phyloP scores from a whole-genome alignment of 257 asterid genomes.

The Primulina huaijiensis region DNA sequence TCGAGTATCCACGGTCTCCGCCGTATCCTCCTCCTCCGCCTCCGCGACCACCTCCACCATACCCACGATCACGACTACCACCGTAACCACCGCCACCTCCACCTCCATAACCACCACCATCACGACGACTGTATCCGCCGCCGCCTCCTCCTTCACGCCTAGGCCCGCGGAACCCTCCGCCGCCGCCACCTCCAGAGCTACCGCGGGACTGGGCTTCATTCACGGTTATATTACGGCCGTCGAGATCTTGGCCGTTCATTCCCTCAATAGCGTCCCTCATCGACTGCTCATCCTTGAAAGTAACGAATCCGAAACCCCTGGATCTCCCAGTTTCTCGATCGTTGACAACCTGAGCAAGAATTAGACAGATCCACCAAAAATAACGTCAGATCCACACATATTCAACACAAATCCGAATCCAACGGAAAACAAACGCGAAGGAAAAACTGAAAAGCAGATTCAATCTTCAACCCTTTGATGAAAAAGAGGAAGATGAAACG shows the following conservation, averaged over 20 bases:
- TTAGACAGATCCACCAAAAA: neutral
- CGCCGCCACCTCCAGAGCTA: constrained; percentile 47
- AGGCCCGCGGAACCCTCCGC: constrained; percentile 35
- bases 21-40: constrained; percentile 31
- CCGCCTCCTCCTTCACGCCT: constrained; percentile 31
- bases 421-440: neutral
- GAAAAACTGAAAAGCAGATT: constrained; percentile 34
- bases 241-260: constrained; percentile 85
- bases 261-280: constrained; percentile 77
- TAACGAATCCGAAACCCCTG: constrained; percentile 92
- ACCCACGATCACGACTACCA: constrained; percentile 21
- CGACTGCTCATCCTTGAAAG: constrained; percentile 68
- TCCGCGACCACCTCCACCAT: constrained; percentile 33
- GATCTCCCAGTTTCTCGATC: constrained; percentile 97
- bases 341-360: constrained; percentile 49
- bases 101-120: constrained; percentile 23
- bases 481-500: constrained; percentile 73
- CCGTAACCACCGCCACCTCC: constrained; percentile 28
- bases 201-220: constrained; percentile 92
- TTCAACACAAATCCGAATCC: neutral
- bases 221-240: constrained; percentile 85
- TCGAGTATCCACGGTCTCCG: constrained; percentile 32
- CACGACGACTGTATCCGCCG: constrained; percentile 34
- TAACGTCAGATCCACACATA: constrained; percentile 30
- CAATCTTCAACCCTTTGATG: constrained; percentile 60